Evolutionary conservation across 805 yeast species (phyloP).

Genomic region (Cyberlindnera mycetangii): DNA sequence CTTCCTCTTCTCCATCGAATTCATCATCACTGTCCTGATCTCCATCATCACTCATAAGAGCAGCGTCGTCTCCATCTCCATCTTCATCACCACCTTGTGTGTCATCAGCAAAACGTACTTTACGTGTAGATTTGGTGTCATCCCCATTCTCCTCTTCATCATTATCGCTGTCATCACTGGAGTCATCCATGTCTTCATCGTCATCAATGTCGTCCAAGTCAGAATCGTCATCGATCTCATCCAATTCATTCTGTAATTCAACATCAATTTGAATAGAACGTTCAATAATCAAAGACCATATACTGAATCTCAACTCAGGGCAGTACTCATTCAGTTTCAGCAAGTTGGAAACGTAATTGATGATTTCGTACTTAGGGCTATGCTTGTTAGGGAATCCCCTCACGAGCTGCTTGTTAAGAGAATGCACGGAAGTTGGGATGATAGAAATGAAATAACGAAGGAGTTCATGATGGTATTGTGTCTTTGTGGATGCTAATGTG

Average conservation of each 20-base stretch:
- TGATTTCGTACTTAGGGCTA: conserved; percentile 48
- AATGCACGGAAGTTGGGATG: conserved; percentile 77
- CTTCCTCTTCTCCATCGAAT: conserved; percentile 48
- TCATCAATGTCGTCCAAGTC: conserved; percentile 32
- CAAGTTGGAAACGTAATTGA: conserved; percentile 65
- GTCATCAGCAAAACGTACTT: conserved; percentile 22
- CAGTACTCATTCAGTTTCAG: conserved; percentile 63
- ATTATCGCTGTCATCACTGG: conserved; percentile 31
- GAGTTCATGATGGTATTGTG: conserved; percentile 59
- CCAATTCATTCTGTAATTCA: conserved; percentile 84
- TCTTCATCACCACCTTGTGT: conserved; percentile 12
- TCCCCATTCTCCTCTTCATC: conserved; percentile 20
- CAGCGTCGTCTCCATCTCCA: conserved; percentile 15
- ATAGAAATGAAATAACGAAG: conserved; percentile 61
- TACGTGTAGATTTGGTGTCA: conserved; percentile 2
- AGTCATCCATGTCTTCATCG: conserved; percentile 33
- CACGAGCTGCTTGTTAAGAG: conserved; percentile 56
- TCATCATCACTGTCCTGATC: conserved; percentile 39
- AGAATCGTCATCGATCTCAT: conserved; percentile 60
- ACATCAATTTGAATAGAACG: conserved; percentile 84
- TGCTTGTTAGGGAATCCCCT: conserved; percentile 79
- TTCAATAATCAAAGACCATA: conserved; percentile 82
- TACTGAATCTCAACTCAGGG: conserved; percentile 64
- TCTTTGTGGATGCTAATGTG: conserved; percentile 30
- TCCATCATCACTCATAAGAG: conserved; percentile 26